Percentiles rank a stretch among this genome's conserved stretches.
phyloP scores from a whole-genome alignment of 2,329 filamentous ascomycete species.

The Colletotrichum tanaceti region DNA sequence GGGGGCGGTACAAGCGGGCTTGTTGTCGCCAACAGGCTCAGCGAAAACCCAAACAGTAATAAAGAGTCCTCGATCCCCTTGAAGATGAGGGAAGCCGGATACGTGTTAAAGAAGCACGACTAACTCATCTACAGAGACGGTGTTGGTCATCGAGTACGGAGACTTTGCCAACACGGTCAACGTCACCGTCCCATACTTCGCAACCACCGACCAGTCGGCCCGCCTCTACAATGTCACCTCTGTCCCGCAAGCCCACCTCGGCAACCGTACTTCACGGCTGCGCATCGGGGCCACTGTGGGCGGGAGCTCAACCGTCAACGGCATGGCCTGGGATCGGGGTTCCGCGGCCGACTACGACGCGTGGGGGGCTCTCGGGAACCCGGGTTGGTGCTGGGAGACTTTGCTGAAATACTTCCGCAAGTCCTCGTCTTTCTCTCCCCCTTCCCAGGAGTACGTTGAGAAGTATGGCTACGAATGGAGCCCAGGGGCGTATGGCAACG shows the following conservation, averaged over 20 bases:
- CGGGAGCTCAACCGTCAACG: constrained; percentile 48
- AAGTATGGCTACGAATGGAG: constrained; percentile 29
- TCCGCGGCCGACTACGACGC: constrained; percentile 48
- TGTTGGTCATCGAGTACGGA: constrained; percentile 47
- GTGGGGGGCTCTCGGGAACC: constrained; percentile 53
- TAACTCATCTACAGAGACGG: constrained; percentile 34
- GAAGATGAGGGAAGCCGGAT: rapidly evolving
- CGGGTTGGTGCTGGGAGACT: constrained; percentile 52
- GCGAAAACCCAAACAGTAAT: constrained; percentile 48
- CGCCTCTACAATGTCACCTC: constrained; percentile 41
- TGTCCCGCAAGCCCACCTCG: constrained; percentile 45
- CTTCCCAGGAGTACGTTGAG: constrained; percentile 29
- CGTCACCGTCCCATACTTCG: constrained; percentile 43
- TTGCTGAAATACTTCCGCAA: constrained; percentile 49
- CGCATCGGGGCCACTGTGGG: constrained; percentile 46
- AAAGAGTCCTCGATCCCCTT: background rate
- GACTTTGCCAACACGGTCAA: constrained; percentile 45
- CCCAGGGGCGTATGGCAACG: constrained; percentile 29
- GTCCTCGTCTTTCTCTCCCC: constrained; percentile 42
- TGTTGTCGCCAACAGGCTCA: constrained; percentile 52
- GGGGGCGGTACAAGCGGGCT: constrained; percentile 53
- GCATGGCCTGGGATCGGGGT: constrained; percentile 47
- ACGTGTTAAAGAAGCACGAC: background rate
- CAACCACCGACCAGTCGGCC: constrained; percentile 35
- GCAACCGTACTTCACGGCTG: constrained; percentile 42